Percentiles rank a stretch among this genome's conserved stretches.
These are phyloP conservation scores for Apiospora phragmitis DNA, from an alignment of 2,329 filamentous ascomycete genomes.

Conservation along the genomic window DNA sequence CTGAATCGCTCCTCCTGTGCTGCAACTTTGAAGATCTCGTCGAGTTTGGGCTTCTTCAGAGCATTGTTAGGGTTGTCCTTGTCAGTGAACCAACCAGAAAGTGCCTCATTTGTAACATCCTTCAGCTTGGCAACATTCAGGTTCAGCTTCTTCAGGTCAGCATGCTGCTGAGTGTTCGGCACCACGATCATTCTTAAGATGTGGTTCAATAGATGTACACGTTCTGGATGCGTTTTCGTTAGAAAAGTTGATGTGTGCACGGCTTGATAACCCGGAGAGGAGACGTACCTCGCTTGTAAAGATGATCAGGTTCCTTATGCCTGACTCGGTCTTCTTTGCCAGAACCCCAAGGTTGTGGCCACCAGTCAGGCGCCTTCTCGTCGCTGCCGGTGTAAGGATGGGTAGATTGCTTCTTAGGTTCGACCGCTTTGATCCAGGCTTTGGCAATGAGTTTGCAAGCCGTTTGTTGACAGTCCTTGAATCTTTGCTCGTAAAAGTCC, in stretches of 20 bases:
- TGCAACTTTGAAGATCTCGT: slow-evolving; percentile 64
- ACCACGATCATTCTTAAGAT: slow-evolving; percentile 59
- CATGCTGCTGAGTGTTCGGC: slow-evolving; percentile 50
- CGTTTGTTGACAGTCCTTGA: slow-evolving; percentile 69
- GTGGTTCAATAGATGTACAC: slow-evolving; percentile 58
- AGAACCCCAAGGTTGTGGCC: slow-evolving; percentile 58
- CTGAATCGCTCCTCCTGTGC: slow-evolving; percentile 55
- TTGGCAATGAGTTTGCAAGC: slow-evolving; percentile 74
- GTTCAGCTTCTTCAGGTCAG: slow-evolving; percentile 52
- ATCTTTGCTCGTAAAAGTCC: slow-evolving; percentile 60
- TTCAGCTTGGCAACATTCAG: slow-evolving; percentile 58
- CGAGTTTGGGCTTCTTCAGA: slow-evolving; percentile 55
- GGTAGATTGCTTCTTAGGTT: slow-evolving; percentile 75
- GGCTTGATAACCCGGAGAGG: background rate
- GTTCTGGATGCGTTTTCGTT: slow-evolving; percentile 43
- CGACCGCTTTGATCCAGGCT: slow-evolving; percentile 73
- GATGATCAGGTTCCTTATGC: slow-evolving; percentile 74
- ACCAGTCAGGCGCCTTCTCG: slow-evolving; percentile 65
- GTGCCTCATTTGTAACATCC: slow-evolving; percentile 57
- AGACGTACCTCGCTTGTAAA: slow-evolving; percentile 63
- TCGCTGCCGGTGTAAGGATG: slow-evolving; percentile 71
- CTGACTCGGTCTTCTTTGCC: slow-evolving; percentile 56
- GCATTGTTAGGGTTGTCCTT: slow-evolving; percentile 53
- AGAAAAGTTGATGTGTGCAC: background rate
- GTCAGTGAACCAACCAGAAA: slow-evolving; percentile 60